Base-by-base conservation (phyloP, 495 filamentous ascomycete genomes). In the Mycothermus thermophilus region DNA sequence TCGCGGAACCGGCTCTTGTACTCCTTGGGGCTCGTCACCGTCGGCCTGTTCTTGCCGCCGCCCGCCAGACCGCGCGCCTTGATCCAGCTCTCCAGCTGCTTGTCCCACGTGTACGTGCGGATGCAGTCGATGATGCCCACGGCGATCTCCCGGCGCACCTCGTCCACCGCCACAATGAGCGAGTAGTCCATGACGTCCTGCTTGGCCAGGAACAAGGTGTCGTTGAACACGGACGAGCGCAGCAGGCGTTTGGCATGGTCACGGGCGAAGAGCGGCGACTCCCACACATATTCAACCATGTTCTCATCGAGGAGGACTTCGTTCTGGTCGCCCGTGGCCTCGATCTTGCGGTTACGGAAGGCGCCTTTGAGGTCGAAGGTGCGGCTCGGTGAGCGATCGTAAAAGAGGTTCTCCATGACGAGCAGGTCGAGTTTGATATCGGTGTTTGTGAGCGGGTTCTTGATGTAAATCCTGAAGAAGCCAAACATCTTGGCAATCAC, bases 101-200 rank as follows among this genome's bases (percentile, higher is more conserved):
- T 99, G 59, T 99, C 90, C 90, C 92, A 99, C 9, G 90, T 99
- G 51, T 94, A 99, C 0, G 90, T 99, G 25, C 90, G 76, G 43
- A 99, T 96, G 54, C 86, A 95, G 50, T 99, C 90, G 45, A 99
- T 96, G 45, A 99, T 94, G 3, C 90, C 90, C 11, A 99, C 87
- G 5, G 94, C 79, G 23, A 99, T 69, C 62, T 99, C 90, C 41
- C 83, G 83, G 27, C 76, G 68, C 25, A 65, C 66, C 47, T 97
- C 92, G 48, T 96, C 87, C 29, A 99, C 86, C 12, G 90, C 90
- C 29, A 95, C 84, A 90, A 99, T 99, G 22, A 99, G 67, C 14
- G 80, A 88, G 59, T 99, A 99, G 55, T 99, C 90, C 90, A 99
- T 99, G 31, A 99, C 90, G 43, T 96, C 81, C 50, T 93, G 85